phyloP scores from a whole-genome alignment of 1,284 basidiomycete genomes.

The Xerocomus amazonicus region DNA sequence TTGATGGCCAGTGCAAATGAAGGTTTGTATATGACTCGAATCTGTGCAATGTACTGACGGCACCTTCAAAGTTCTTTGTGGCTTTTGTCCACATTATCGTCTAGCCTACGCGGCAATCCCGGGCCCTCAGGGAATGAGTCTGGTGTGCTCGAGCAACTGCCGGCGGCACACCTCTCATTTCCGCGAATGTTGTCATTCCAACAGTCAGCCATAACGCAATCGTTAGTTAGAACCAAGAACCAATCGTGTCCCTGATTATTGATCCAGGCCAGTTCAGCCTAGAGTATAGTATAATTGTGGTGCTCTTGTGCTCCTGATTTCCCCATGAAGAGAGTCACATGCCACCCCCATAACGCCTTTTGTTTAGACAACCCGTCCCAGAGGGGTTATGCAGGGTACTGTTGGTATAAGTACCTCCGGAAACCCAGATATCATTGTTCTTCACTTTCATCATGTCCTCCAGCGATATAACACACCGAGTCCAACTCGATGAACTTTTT shows the following conservation, averaged over 20 bases:
- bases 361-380: neutral
- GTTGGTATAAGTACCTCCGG: too few species aligned
- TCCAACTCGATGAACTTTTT: constrained; percentile 21
- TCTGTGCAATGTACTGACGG: too few species aligned
- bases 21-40: too few species aligned
- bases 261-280: neutral
- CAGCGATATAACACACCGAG: neutral
- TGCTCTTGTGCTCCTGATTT: too few species aligned
- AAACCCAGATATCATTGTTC: neutral
- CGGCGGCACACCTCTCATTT: neutral
- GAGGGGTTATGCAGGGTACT: too few species aligned
- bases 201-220: neutral
- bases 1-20: too few species aligned
- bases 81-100: too few species aligned
- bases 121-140: too few species aligned
- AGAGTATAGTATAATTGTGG: too few species aligned
- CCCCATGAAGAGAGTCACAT: neutral
- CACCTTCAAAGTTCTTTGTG: too few species aligned
- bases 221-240: neutral
- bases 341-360: neutral
- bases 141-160: neutral
- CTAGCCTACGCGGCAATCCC: too few species aligned
- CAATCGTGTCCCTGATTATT: neutral
- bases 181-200: neutral
- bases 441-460: constrained; percentile 13